These are phyloP conservation scores for Colletotrichum sublineola DNA, from an alignment of 2,329 filamentous ascomycete species.

Conservation along the genomic window DNA sequence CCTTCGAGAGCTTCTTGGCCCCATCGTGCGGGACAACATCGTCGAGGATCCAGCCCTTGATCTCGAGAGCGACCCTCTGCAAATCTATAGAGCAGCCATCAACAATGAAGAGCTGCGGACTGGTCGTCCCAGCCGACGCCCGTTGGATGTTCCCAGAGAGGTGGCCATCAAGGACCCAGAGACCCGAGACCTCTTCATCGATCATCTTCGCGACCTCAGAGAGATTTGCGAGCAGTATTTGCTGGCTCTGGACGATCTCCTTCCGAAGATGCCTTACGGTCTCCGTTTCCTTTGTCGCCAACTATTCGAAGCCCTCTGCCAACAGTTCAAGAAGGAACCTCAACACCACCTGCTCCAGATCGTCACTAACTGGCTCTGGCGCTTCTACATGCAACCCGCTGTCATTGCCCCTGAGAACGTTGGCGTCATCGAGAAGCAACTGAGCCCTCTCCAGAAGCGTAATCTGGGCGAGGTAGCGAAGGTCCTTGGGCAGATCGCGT, in stretches of 20 bases:
- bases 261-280: slow-evolving; percentile 93
- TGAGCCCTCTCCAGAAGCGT: slow-evolving; percentile 92
- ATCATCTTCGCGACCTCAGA: slow-evolving; percentile 91
- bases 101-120: slow-evolving; percentile 98
- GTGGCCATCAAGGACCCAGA: slow-evolving; percentile 96
- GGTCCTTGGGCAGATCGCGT: slow-evolving; percentile 88
- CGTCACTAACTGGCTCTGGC: slow-evolving; percentile 93
- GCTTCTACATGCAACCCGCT: slow-evolving; percentile 91
- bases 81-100: slow-evolving; percentile 95
- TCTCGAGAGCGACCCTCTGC: slow-evolving; percentile 95
- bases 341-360: slow-evolving; percentile 84
- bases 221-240: slow-evolving; percentile 97
- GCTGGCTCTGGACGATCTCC: slow-evolving; percentile 80
- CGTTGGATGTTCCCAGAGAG: slow-evolving; percentile 88
- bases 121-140: slow-evolving; percentile 83
- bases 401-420: slow-evolving; percentile 91
- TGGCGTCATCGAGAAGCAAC: slow-evolving; percentile 88
- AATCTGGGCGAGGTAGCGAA: slow-evolving; percentile 93
- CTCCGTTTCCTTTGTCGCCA: slow-evolving; percentile 90
- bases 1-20: slow-evolving; percentile 86
- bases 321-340: slow-evolving; percentile 84
- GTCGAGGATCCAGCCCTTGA: slow-evolving; percentile 92
- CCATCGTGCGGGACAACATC: slow-evolving; percentile 90
- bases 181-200: slow-evolving; percentile 91
- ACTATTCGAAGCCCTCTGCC: slow-evolving; percentile 82